Evolutionary conservation across 441 rosid genomes (phyloP).

Genomic region (Adansonia gregorii): DNA sequence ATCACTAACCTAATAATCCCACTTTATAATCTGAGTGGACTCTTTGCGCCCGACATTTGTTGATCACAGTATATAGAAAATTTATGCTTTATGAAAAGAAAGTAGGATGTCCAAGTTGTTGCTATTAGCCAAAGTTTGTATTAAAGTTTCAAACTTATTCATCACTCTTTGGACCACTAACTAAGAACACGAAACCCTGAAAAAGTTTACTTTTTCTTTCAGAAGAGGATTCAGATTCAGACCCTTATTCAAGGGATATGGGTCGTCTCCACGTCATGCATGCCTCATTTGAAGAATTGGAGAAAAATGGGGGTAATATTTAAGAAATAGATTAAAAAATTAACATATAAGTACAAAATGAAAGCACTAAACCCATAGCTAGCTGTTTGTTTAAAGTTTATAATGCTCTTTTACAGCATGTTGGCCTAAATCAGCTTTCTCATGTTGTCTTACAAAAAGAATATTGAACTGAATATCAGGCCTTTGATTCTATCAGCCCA

Average conservation of each 20-base stretch:
- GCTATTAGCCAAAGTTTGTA: slow-evolving; percentile 1
- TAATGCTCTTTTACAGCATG: slow-evolving; percentile 41
- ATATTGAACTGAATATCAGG: slow-evolving; percentile 24
- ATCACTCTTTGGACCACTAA: slow-evolving; percentile 34
- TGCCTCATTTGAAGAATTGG: slow-evolving; percentile 31
- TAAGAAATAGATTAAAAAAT: not conserved
- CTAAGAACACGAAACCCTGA: slow-evolving; percentile 38
- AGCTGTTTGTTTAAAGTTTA: slow-evolving; percentile 29
- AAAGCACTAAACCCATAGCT: slow-evolving; percentile 38
- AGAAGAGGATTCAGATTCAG: slow-evolving; percentile 27
- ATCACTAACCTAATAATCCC: slow-evolving; percentile 24
- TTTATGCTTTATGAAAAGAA: slow-evolving; percentile 25
- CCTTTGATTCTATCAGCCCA: slow-evolving; percentile 15
- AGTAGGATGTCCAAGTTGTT: slow-evolving; percentile 19
- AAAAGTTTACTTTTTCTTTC: not conserved
- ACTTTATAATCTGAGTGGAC: slow-evolving; percentile 38
- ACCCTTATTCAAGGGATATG: slow-evolving; percentile 51
- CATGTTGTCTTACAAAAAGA: slow-evolving; percentile 24
- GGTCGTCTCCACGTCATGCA: slow-evolving; percentile 49
- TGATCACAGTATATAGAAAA: slow-evolving; percentile 31
- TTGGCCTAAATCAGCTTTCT: slow-evolving; percentile 35
- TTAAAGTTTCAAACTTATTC: slow-evolving; percentile 32
- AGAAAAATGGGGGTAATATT: not conserved
- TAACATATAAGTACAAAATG: slow-evolving; percentile 38
- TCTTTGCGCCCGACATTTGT: slow-evolving; percentile 41